Evolutionary conservation across 2,329 filamentous ascomycete species (phyloP), one percentile per base, ranked within the genome.

Genomic region (Plenodomus lindquistii): DNA sequence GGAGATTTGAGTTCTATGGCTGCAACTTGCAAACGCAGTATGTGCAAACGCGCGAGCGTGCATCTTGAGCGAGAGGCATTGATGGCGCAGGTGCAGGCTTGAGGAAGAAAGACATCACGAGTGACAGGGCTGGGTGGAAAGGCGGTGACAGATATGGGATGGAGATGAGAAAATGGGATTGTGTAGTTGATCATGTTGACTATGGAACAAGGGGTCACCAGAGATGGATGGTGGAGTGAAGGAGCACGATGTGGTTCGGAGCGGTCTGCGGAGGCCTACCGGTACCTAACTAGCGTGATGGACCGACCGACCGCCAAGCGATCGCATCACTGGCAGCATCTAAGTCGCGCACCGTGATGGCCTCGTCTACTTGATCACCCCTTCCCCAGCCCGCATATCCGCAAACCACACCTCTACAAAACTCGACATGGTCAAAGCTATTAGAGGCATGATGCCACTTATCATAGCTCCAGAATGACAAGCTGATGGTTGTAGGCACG

Each of bases 341-440:
- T 37, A 24, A 37, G 37, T 37, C 39, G 55, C 48, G 58, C 48
- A 69, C 65, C 67, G 44, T 62, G 62, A 55, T 69, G 65, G 53
- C 42, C 54, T 51, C 44, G 37, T 36, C 40, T 44, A 48, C 43
- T 37, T 42, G 42, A 34, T 43, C 21, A n/a, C 38, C 43, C 38
- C 35, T 11, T 38, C 43, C 46, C 51, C 52, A 53, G 21, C 42
- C 37, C 13, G 43, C 16, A 15, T 29, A 8, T 7, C 35, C 34
- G 41, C 27, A 7, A 42, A n/a, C n/a, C n/a, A n/a, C n/a, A n/a
- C n/a, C n/a, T n/a, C 42, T 27, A 41, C 39, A 43, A 42, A 47
- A 18, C 27, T 37, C 67, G 74, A 46, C 42, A 84, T 84, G 81
- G 80, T 81, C 55, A 80, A 81, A 64, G 81, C 81, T 50, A 80